Base-by-base conservation (phyloP, 2,329 filamentous ascomycete genomes). In the Aspergillus neotritici region DNA sequence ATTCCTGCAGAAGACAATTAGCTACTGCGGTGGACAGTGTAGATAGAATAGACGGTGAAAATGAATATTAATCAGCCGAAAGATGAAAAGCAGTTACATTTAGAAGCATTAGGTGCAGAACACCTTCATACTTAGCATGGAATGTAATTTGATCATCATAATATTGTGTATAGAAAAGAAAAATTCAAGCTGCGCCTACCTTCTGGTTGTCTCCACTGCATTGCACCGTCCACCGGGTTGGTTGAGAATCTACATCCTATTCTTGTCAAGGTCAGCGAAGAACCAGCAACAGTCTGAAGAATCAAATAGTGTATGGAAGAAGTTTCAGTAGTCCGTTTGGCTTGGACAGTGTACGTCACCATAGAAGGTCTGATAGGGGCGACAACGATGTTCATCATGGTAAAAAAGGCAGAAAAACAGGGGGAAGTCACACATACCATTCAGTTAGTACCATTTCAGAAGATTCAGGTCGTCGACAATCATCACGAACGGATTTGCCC, bases 21-120 rank as follows among this genome's bases (percentile, higher is more conserved):
- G 62, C 49, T 46, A 53, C 52, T 50, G 48, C 48, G 44, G 51
- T 47, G 48, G 51, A 53, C 13, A 49, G 49, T 29, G 43, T 34
- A 34, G 34, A 58, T 57, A 51, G 13, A 46, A 46, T 48, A 53
- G 34, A 39, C 40, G 40, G 38, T 45, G 43, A 40, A 35, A 48
- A 43, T 47, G 49, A 54, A 44, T 55, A 53, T 50, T 61, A 62
- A 65, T 80, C 77, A 79, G 75, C 69, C 69, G 77, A 80, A 80
- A 80, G 77, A 79, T 79, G 77, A 79, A 79, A 78, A 79, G 73
- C 72, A 73, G 73, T 71, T 75, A 77, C 75, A 74, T 71, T 69
- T 62, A 67, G 68, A 76, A 75, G 67, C 75, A 78, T 70, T 61
- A 71, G 70, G 63, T 63, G 60, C 61, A 60, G 52, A 51, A 51